Conservation (phyloP, 352 stramenopile genomes). For the Paralagenidium karlingii region DNA sequence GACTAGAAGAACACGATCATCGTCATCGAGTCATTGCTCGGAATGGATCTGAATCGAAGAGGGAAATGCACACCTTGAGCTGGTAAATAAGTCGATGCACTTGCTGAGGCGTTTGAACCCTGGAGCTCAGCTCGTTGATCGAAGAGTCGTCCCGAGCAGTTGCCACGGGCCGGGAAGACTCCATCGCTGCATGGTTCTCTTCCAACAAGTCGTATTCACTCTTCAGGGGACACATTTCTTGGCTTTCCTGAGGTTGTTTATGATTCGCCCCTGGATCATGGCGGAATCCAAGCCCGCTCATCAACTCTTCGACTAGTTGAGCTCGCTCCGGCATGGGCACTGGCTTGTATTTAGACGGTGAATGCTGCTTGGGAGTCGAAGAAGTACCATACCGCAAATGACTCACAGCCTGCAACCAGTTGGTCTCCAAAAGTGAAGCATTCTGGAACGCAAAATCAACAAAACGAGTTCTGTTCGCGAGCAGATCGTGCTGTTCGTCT, state of each 20-base stretch:
- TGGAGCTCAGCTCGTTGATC: constrained; percentile 14
- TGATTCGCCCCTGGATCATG: constrained; percentile 12
- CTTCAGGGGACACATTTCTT: not conserved
- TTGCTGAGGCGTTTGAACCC: constrained; percentile 20
- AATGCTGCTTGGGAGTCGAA: not conserved
- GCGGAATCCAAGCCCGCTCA: constrained; percentile 30
- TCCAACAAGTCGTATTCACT: constrained; percentile 5
- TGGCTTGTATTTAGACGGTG: not conserved
- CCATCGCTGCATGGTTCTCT: too few relatives aligned
- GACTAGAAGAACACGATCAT: constrained; percentile 13
- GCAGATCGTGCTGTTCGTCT: constrained; percentile 21
- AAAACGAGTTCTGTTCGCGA: constrained; percentile 28
- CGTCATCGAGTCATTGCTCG: not conserved
- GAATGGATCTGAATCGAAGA: not conserved
- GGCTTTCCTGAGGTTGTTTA: constrained; percentile 1
- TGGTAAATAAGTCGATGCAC: constrained; percentile 50
- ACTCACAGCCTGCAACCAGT: constrained; percentile 40
- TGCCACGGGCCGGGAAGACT: too few relatives aligned
- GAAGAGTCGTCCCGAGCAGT: too few relatives aligned
- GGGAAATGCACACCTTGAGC: constrained; percentile 20
- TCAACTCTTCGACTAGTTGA: constrained; percentile 18
- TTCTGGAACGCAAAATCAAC: constrained; percentile 57
- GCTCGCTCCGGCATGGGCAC: constrained; percentile 25
- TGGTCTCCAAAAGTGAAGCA: constrained; percentile 18
- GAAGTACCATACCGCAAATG: constrained; percentile 17